These are phyloP conservation scores for Achaetomiella virescens DNA, from an alignment of 495 filamentous ascomycete species.

Conservation along the genomic window DNA sequence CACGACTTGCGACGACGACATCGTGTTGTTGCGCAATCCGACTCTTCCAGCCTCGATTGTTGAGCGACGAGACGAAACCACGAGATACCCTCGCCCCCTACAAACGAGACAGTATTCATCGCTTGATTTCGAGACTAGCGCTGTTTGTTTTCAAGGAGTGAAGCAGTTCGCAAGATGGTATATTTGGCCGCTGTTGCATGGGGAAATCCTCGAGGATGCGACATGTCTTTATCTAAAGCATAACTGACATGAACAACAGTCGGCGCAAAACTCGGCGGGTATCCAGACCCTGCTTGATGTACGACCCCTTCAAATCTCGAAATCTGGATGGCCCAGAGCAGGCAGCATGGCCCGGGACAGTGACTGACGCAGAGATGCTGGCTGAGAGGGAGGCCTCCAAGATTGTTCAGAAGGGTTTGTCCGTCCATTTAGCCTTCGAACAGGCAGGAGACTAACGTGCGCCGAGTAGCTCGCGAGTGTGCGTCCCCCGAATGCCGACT, in stretches of 20 bases:
- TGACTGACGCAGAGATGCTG: constrained; percentile 39
- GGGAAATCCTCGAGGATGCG: neutral
- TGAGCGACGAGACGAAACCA: too few species aligned
- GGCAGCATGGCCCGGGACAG: too few species aligned
- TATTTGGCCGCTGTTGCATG: too few species aligned
- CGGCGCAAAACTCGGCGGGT: constrained; percentile 95
- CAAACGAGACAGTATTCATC: too few species aligned
- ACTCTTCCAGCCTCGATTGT: too few species aligned
- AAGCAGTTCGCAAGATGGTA: neutral
- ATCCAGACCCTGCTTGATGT: constrained; percentile 99
- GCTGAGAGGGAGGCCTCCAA: constrained; percentile 98
- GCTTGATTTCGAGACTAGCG: too few species aligned
- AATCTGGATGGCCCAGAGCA: neutral
- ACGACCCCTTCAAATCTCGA: constrained; percentile 34
- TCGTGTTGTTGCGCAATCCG: too few species aligned
- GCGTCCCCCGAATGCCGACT: constrained; percentile 7
- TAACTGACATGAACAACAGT: constrained; percentile 45
- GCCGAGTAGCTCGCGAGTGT: constrained; percentile 37
- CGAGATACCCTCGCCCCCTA: too few species aligned
- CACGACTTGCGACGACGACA: neutral
- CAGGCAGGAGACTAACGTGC: constrained; percentile 6
- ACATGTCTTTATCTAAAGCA: neutral
- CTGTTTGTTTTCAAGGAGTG: neutral
- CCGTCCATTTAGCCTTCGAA: constrained; percentile 3
- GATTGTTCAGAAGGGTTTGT: constrained; percentile 88